These are phyloP conservation scores for Fusarium udum DNA, from an alignment of 2,329 filamentous ascomycete species.

Conservation along the genomic window DNA sequence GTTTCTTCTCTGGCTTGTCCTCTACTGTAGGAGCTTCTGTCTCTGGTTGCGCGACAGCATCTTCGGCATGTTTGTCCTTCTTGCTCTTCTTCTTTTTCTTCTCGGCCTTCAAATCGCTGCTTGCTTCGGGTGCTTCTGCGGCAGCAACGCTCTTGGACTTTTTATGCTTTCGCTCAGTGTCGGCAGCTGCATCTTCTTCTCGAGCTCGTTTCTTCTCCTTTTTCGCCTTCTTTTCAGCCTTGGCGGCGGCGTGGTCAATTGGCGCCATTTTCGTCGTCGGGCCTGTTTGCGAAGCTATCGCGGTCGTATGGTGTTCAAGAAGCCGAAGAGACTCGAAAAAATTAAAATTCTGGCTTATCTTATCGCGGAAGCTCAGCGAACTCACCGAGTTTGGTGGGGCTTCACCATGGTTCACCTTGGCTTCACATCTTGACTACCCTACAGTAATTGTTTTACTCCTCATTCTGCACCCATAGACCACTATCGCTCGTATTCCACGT, in stretches of 20 bases:
- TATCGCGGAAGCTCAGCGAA: conserved; percentile 26
- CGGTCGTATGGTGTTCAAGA: conserved; percentile 20
- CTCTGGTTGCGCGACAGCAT: conserved; percentile 11
- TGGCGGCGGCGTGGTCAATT: conserved; percentile 45
- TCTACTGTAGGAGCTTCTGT: conserved; percentile 11
- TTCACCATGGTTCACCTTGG: neutral
- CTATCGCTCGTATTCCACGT: neutral
- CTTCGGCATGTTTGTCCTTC: conserved; percentile 41
- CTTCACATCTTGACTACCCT: conserved; percentile 4
- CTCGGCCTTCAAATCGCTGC: conserved; percentile 45
- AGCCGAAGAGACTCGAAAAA: conserved; percentile 29
- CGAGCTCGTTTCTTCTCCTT: conserved; percentile 58
- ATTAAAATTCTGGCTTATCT: conserved; percentile 35
- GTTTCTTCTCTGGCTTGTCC: conserved; percentile 42
- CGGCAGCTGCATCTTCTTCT: conserved; percentile 53
- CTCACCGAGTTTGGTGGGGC: conserved; percentile 31
- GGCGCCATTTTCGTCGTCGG: conserved; percentile 46
- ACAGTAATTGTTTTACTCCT: neutral
- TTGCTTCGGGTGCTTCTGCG: conserved; percentile 32
- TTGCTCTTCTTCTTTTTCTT: conserved; percentile 47
- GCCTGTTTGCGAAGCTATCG: conserved; percentile 27
- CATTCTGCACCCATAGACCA: too few species aligned
- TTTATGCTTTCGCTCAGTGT: conserved; percentile 59
- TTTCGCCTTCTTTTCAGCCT: conserved; percentile 53
- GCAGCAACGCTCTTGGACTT: conserved; percentile 58